A percentile compares a stretch with the other conserved stretches of the same genome.
These are phyloP conservation scores for Tolypocladium ovalisporum DNA, from an alignment of 2,329 filamentous ascomycete species.

Conservation along the genomic window DNA sequence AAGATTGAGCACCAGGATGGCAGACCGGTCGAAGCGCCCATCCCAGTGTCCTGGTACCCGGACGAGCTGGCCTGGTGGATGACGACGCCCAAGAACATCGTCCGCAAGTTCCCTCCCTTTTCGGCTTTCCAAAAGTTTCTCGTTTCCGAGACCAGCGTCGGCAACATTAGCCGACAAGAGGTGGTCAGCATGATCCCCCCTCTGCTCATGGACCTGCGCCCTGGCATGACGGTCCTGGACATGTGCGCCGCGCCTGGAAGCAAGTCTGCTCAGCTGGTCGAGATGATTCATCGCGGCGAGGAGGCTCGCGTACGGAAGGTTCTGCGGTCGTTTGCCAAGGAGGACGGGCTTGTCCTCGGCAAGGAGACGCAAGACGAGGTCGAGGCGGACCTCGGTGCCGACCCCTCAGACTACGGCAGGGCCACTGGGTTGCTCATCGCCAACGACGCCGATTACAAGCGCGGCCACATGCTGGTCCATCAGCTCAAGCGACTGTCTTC, in stretches of 20 bases:
- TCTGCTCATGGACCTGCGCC: constrained; percentile 79
- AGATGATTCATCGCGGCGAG: constrained; percentile 88
- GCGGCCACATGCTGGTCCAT: constrained; percentile 93
- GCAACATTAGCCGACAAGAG: constrained; percentile 96
- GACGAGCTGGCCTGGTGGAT: constrained; percentile 94
- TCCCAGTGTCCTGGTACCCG: constrained; percentile 82
- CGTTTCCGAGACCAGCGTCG: constrained; percentile 91
- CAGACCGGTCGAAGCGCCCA: constrained; percentile 68
- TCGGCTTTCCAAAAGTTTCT: constrained; percentile 95
- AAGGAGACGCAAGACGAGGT: constrained; percentile 34
- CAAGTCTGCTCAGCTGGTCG: constrained; percentile 90
- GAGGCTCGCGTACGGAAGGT: constrained; percentile 73
- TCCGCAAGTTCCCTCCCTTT: constrained; percentile 89
- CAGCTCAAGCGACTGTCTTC: constrained; percentile 96
- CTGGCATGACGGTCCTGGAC: constrained; percentile 87
- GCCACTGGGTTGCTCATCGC: constrained; percentile 87
- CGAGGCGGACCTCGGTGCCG: constrained; percentile 43
- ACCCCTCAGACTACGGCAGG: constrained; percentile 66
- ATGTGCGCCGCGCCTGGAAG: constrained; percentile 95
- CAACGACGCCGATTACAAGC: constrained; percentile 94
- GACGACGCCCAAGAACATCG: constrained; percentile 93
- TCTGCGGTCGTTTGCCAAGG: constrained; percentile 50
- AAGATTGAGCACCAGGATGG: constrained; percentile 77
- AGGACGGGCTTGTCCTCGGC: constrained; percentile 44
- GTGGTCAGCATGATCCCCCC: constrained; percentile 99